Conservation (phyloP, 2,329 filamentous ascomycete species). For the Calonectria ilicicola region DNA sequence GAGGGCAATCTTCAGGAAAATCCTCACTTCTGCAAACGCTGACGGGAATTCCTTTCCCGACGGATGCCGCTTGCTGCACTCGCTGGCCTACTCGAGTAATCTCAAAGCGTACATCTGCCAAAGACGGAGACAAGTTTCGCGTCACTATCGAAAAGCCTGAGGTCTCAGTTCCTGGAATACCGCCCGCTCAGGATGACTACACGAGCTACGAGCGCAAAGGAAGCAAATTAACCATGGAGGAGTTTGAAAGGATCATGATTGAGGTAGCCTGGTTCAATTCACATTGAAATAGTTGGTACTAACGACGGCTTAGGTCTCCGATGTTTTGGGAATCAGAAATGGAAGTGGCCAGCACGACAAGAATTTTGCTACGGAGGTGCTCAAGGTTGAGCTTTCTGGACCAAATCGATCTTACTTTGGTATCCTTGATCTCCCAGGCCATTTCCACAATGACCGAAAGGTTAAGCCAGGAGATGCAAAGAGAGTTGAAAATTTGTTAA, state of each 20-base stretch:
- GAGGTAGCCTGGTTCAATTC: conserved; percentile 34
- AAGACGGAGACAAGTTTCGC: conserved; percentile 42
- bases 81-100: conserved; percentile 53
- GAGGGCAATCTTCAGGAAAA: conserved; percentile 52
- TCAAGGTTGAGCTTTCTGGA: conserved; percentile 52
- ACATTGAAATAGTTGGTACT: neutral
- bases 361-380: conserved; percentile 52
- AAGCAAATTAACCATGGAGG: conserved; percentile 42
- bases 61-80: conserved; percentile 48
- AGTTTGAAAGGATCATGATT: conserved; percentile 45
- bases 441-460: conserved; percentile 38
- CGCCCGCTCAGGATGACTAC: conserved; percentile 25
- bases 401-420: conserved; percentile 51
- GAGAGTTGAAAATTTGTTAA: conserved; percentile 47
- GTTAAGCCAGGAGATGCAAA: conserved; percentile 46
- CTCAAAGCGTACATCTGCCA: conserved; percentile 48
- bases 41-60: conserved; percentile 52
- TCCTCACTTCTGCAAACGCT: conserved; percentile 52
- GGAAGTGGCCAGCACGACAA: conserved; percentile 38
- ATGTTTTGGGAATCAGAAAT: conserved; percentile 45
- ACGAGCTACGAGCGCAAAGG: conserved; percentile 30
- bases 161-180: conserved; percentile 28
- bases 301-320: conserved; percentile 37
- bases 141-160: conserved; percentile 47
- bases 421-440: conserved; percentile 53